These are phyloP conservation scores for Saccharomyces hybrid DNA, from an alignment of 1,139 yeast species.

Conservation along the genomic window DNA sequence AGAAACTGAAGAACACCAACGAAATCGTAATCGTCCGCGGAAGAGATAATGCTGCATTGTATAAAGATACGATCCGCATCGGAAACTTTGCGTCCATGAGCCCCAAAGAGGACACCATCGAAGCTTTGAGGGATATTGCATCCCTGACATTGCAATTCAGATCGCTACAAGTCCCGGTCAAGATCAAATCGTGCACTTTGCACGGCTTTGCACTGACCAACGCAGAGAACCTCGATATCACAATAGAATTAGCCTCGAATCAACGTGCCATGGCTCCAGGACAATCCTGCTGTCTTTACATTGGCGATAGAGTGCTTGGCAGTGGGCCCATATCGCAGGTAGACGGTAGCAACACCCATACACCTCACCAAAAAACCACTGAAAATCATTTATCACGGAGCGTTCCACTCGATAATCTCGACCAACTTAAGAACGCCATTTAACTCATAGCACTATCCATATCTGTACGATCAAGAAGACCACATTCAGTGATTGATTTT, in stretches of 20 bases:
- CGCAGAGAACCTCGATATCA: constrained; percentile 25
- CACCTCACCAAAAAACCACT: too few relatives aligned
- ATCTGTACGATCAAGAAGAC: background rate
- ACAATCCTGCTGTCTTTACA: constrained; percentile 71
- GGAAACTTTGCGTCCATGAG: constrained; percentile 19
- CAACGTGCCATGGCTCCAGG: constrained; percentile 86
- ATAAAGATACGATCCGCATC: constrained; percentile 39
- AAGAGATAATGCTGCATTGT: constrained; percentile 53
- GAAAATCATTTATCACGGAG: too few relatives aligned
- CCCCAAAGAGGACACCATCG: background rate
- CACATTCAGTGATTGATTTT: background rate
- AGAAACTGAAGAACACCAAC: constrained; percentile 54
- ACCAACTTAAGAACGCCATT: too few relatives aligned
- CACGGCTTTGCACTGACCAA: constrained; percentile 34
- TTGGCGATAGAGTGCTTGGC: constrained; percentile 63
- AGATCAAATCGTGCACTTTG: constrained; percentile 16
- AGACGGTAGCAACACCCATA: background rate
- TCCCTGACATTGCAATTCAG: constrained; percentile 52
- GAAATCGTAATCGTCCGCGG: constrained; percentile 77
- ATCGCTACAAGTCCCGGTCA: constrained; percentile 56
- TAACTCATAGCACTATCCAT: too few relatives aligned
- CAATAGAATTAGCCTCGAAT: constrained; percentile 19
- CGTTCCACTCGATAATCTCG: too few relatives aligned
- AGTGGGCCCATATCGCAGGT: constrained; percentile 48
- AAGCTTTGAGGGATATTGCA: constrained; percentile 6